These are phyloP conservation scores for Coleophoma eucalyptorum DNA, from an alignment of 2,329 filamentous ascomycete species.

Conservation along the genomic window DNA sequence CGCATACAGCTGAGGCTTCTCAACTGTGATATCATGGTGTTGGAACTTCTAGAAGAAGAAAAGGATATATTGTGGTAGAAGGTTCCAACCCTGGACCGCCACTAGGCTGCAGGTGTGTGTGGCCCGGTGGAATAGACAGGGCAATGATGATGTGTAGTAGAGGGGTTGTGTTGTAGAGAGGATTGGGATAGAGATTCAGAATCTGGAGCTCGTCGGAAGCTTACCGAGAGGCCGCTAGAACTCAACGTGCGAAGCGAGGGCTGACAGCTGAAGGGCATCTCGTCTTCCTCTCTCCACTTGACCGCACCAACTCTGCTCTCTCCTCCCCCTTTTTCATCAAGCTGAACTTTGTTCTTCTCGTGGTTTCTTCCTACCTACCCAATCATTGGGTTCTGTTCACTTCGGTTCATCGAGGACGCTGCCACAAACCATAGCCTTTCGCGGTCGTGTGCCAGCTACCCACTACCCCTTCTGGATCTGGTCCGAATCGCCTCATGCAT, in stretches of 20 bases:
- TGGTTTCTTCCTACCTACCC: background rate
- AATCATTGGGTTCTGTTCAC: background rate
- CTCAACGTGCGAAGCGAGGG: background rate
- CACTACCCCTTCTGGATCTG: background rate
- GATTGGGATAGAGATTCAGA: background rate
- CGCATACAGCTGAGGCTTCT: conserved; percentile 4
- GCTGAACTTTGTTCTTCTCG: background rate
- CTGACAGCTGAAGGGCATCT: background rate
- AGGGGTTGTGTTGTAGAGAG: background rate
- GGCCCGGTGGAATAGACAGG: background rate
- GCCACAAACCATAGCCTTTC: background rate
- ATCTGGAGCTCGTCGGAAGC: background rate
- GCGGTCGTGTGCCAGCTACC: background rate
- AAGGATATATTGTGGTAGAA: too few species aligned
- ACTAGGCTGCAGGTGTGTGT: background rate
- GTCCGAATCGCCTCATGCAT: background rate
- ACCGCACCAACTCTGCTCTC: background rate
- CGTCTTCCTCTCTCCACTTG: background rate
- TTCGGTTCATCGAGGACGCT: background rate
- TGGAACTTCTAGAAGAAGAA: background rate
- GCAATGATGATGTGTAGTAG: background rate
- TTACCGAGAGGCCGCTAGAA: background rate
- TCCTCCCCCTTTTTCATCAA: background rate
- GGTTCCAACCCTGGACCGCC: background rate
- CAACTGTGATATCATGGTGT: conserved; percentile 1